Evolutionary conservation across 306 rosid genomes (phyloP), one percentile per base, ranked within the genome.

Genomic region (Gastrolobium villosum): DNA sequence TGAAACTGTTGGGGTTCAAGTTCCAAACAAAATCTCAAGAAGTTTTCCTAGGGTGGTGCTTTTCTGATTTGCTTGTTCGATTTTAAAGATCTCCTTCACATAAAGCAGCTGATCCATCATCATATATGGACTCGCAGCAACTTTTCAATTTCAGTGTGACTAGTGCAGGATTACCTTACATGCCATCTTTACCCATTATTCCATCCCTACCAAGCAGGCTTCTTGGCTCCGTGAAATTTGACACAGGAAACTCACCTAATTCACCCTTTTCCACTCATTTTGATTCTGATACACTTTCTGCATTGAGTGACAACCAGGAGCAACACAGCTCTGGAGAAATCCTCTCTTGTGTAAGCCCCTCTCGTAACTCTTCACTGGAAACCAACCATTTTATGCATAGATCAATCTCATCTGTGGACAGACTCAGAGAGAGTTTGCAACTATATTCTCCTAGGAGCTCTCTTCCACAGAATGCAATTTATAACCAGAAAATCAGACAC

Each of bases 101-200:
- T 56, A 20, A 61, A 45, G 45, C 75, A 68, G 82, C 81, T 64
- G 82, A 92, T 84, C 82, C 70, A 75, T 82, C 72, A 52, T 73
- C 75, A 56, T 75, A 92, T 7, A 92, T 95, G 99, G 99, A 92
- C 77, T 94, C 92, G 0, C 94, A 79, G 76, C 92, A 86, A 64
- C 81, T 89, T 59, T 86, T 87, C 77, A 75, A 88, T 65, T 87
- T 72, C 66, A 77, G 87, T 49, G 83, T 84, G n/a, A 79, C 86
- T 68, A 77, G 84, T 80, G 82, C 97, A 10, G 87, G 88, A 59
- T 37, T 86, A 26, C 88, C 94, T 30, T 87, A 76, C 85, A 77
- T 88, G 76, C 39, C 91, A 55, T 84, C 93, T 57, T 83, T 82
- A 83, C 83, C 90, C 56, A 30, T 90, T 6, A 72, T 85, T 83